phyloP scores from a whole-genome alignment of 495 filamentous ascomycete genomes.

The Patellaria atrata region DNA sequence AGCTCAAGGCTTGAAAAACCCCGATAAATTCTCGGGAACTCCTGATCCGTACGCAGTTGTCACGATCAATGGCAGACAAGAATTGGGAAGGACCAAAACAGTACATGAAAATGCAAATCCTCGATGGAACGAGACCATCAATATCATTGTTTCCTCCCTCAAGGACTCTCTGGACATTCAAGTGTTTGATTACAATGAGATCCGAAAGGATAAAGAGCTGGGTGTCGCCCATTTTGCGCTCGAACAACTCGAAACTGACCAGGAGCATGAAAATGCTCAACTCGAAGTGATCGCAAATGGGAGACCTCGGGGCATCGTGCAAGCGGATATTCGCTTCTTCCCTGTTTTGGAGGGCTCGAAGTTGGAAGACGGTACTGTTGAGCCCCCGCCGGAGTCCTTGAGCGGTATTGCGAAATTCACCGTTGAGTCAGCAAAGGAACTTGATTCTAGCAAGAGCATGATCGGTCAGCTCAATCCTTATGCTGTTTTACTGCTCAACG shows the following conservation, averaged over 20 bases:
- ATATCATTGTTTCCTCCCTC: constrained; percentile 81
- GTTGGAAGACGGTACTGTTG: constrained; percentile 58
- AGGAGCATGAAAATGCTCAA: constrained; percentile 67
- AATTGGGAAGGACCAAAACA: constrained; percentile 78
- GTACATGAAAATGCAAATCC: constrained; percentile 74
- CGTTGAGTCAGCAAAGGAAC: constrained; percentile 87
- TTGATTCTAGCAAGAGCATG: constrained; percentile 80
- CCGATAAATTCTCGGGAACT: constrained; percentile 84
- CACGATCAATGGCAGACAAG: constrained; percentile 67
- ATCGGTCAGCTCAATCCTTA: constrained; percentile 86
- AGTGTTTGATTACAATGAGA: constrained; percentile 87
- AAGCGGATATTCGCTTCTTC: constrained; percentile 85
- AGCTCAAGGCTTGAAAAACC: constrained; percentile 82
- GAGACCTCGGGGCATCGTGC: constrained; percentile 63
- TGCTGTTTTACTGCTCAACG: constrained; percentile 72
- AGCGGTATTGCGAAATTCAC: constrained; percentile 88
- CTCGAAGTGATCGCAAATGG: constrained; percentile 77
- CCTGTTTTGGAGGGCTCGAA: constrained; percentile 64
- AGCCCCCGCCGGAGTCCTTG: constrained; percentile 73
- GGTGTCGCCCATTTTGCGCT: constrained; percentile 72
- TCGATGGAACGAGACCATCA: constrained; percentile 91
- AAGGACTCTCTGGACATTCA: constrained; percentile 71
- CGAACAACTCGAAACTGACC: constrained; percentile 61
- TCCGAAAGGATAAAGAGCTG: constrained; percentile 90
- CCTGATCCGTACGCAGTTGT: constrained; percentile 83